Conservation (phyloP, 495 filamentous ascomycete genomes). For the Penicillium manginii region DNA sequence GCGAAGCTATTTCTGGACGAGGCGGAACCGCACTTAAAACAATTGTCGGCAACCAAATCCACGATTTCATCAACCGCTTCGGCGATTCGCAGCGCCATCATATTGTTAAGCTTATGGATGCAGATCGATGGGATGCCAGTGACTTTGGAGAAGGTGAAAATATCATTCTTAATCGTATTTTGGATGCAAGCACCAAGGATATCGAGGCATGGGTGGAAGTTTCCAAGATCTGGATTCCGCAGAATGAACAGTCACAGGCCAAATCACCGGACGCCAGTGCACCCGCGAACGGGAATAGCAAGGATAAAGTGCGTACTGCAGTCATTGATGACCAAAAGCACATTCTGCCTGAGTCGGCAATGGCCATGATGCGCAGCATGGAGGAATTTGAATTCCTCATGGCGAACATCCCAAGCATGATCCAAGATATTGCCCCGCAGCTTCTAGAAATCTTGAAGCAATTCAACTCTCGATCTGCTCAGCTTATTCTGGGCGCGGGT, state of each 20-base stretch:
- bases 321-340: slow-evolving; percentile 83
- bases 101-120: slow-evolving; percentile 83
- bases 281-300: slow-evolving; percentile 58
- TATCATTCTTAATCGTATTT: slow-evolving; percentile 64
- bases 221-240: slow-evolving; percentile 71
- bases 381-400: slow-evolving; percentile 82
- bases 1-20: slow-evolving; percentile 91
- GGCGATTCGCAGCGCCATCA: slow-evolving; percentile 77
- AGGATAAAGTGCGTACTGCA: slow-evolving; percentile 72
- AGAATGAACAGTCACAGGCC: slow-evolving; percentile 29
- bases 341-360: slow-evolving; percentile 80
- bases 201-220: slow-evolving; percentile 71
- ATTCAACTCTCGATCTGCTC: slow-evolving; percentile 92
- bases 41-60: slow-evolving; percentile 88
- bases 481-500: slow-evolving; percentile 93
- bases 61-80: slow-evolving; percentile 79
- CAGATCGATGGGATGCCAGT: slow-evolving; percentile 85
- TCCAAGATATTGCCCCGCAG: slow-evolving; percentile 74
- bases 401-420: slow-evolving; percentile 83
- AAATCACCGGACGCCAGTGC: slow-evolving; percentile 34
- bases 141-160: slow-evolving; percentile 77
- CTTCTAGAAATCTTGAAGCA: slow-evolving; percentile 77
- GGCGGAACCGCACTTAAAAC: slow-evolving; percentile 83
- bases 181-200: slow-evolving; percentile 81
- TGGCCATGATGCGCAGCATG: slow-evolving; percentile 78